Evolutionary conservation across 805 yeast genomes (phyloP).

Genomic region (Ogataea dorogensis): DNA sequence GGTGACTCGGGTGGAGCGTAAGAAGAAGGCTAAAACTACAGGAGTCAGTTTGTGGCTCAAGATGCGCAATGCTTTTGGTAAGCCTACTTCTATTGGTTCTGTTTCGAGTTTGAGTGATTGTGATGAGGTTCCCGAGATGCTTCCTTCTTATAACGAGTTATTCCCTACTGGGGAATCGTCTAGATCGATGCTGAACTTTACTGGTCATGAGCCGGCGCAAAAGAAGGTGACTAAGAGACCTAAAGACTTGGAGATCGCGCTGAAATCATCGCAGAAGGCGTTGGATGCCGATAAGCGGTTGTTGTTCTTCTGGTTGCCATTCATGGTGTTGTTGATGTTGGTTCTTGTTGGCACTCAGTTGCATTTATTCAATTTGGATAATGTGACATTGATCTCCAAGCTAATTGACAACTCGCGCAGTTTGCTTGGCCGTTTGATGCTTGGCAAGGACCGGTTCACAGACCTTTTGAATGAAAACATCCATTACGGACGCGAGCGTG

Average conservation of each 20-base stretch:
- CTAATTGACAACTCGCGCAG: constrained; percentile 42
- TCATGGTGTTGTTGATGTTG: constrained; percentile 54
- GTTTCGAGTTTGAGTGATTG: constrained; percentile 13
- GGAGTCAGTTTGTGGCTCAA: constrained; percentile 32
- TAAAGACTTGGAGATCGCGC: constrained; percentile 22
- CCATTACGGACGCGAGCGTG: constrained; percentile 32
- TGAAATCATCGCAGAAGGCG: constrained; percentile 38
- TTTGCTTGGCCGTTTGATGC: constrained; percentile 45
- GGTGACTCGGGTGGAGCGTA: constrained; percentile 1
- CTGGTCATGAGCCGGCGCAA: constrained; percentile 23
- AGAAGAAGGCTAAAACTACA: constrained; percentile 14
- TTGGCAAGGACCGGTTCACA: constrained; percentile 44
- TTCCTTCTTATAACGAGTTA: constrained; percentile 75
- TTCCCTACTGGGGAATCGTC: constrained; percentile 52
- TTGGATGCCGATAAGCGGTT: constrained; percentile 77
- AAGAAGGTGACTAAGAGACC: constrained; percentile 9
- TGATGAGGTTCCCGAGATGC: constrained; percentile 39
- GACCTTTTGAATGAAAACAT: constrained; percentile 35
- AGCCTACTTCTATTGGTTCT: constrained; percentile 10
- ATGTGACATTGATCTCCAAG: constrained; percentile 23
- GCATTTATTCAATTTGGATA: constrained; percentile 24
- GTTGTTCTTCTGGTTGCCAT: constrained; percentile 88
- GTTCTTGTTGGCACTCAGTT: constrained; percentile 32
- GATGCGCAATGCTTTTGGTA: constrained; percentile 31
- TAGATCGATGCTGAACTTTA: constrained; percentile 31